Base-by-base conservation (phyloP, 2,329 filamentous ascomycete genomes). In the Sclerotinia spermophila region DNA sequence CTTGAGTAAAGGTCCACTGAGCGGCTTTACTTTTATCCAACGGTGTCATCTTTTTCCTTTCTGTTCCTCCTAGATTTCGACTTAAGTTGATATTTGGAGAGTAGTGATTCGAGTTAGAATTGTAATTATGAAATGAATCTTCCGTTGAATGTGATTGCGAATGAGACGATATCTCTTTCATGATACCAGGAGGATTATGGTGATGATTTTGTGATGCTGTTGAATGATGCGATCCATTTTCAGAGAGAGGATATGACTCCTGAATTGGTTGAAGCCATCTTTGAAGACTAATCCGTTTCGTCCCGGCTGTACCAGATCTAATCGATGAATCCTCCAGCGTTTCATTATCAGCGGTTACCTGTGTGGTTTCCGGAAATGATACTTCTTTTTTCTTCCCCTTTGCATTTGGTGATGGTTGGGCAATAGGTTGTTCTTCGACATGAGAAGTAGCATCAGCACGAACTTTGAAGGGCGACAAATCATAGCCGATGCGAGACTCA, bases 1-100 rank as follows among this genome's bases (percentile, higher is more conserved):
- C 90, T 78, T 96, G 91, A 27, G 91, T 91, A 62, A 97, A 91
- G 0, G 93, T 96, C 90, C 92, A 94, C 79, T 97, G 93, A 21
- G 93, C 91, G 70, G 92, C 91, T 51, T 91, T 92, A 40, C 90
- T 88, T 81, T 96, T 96, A 77, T 96, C 92, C 5, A 90, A 84
- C 0, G 84, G 81, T 2, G 88, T 88, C 58, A 85, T 82, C 75
- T 90, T 89, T 35, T 83, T 81, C 75, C 84, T 86, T 3, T 74
- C 71, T 10, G 74, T 48, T 78, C 73, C 24, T 74, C 73, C 13
- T 17, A 53, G 8, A 40, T 44, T 55, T 5, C 44, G 30, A 38
- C 40, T 78, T 77, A 15, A 69, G 61, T 65, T 66, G 66, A 65
- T 77, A 72, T 51, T 85, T 5, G 35, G 27, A 30, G 45, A 40